These are phyloP conservation scores for Globisporangium cylindrosporum DNA, from an alignment of 352 stramenopile species.

Conservation along the genomic window DNA sequence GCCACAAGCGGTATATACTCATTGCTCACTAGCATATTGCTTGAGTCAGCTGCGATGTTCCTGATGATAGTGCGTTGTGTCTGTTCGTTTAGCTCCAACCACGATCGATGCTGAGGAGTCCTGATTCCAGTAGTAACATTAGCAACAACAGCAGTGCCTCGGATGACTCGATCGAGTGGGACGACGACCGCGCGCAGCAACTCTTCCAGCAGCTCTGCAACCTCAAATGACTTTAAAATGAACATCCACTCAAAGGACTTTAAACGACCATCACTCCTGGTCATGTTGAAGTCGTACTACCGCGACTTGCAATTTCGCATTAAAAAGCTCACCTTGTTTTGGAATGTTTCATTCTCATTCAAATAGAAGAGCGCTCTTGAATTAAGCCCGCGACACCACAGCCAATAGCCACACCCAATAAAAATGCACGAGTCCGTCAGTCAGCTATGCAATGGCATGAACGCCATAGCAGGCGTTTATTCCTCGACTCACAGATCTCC, in stretches of 20 bases:
- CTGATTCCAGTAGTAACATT: neutral
- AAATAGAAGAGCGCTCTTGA: constrained; percentile 10
- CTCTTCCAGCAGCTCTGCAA: constrained; percentile 68
- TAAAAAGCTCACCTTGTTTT: neutral
- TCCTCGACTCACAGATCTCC: neutral
- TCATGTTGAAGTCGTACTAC: constrained; percentile 11
- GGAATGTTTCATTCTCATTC: neutral
- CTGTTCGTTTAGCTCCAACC: neutral
- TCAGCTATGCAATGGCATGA: neutral
- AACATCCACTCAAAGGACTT: neutral
- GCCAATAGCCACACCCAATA: constrained; percentile 6
- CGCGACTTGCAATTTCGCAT: neutral
- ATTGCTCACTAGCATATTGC: neutral
- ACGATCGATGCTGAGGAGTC: neutral
- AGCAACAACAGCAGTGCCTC: neutral
- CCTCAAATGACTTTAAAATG: constrained; percentile 15
- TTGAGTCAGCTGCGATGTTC: too few relatives aligned
- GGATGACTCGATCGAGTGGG: constrained; percentile 27
- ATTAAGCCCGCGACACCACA: neutral
- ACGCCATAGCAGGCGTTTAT: neutral
- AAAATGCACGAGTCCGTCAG: neutral
- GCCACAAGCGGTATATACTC: neutral
- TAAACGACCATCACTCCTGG: constrained; percentile 8
- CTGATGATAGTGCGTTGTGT: neutral
- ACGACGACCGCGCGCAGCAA: constrained; percentile 54